These are phyloP conservation scores for Piper longum DNA, from an alignment of 164 flowering plant genomes.

Conservation along the genomic window DNA sequence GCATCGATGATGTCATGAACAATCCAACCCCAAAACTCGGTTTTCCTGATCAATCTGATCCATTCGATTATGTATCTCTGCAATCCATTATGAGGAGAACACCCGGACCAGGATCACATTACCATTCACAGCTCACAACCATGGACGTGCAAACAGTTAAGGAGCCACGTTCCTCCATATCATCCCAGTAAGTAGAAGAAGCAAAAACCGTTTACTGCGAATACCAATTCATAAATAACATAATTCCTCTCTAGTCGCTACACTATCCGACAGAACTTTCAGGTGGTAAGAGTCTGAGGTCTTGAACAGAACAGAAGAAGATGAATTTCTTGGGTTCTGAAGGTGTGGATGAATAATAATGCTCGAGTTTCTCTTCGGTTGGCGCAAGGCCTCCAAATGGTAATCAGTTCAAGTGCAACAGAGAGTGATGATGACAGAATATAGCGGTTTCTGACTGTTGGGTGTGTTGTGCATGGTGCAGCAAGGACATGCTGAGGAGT, in stretches of 20 bases:
- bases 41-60: too few relatives aligned
- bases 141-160: not conserved
- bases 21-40: too few relatives aligned
- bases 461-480: constrained; percentile 13
- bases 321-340: too few relatives aligned
- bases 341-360: not conserved
- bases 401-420: not conserved
- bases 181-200: not conserved
- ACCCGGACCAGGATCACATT: not conserved
- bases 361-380: constrained; percentile 8
- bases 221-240: not conserved
- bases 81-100: not conserved
- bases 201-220: not conserved
- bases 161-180: not conserved
- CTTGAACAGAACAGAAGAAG: not conserved
- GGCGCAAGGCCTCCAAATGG: constrained; percentile 10
- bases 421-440: not conserved
- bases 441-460: not conserved
- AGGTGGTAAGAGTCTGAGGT: not conserved
- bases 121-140: not conserved
- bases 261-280: not conserved
- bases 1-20: too few relatives aligned
- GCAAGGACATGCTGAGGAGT: constrained; percentile 50
- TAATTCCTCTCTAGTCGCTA: not conserved
- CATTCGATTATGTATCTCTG: too few relatives aligned